Conservation (phyloP, 371 early-diverging fungal species). For the Phascolomyces articulosus region DNA sequence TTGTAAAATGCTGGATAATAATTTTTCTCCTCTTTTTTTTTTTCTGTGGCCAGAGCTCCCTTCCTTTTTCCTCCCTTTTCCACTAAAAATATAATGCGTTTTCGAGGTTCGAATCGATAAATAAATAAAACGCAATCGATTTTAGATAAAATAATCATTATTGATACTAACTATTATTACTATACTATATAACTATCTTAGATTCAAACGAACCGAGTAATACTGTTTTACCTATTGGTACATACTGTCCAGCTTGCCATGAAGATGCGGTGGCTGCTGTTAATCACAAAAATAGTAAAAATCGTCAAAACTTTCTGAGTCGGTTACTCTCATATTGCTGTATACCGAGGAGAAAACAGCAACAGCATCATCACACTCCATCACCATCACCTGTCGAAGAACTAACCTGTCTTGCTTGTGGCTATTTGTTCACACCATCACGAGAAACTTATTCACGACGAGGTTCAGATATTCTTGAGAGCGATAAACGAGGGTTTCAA, state of each 20-base stretch:
- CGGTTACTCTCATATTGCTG: not conserved
- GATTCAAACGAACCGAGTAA: slow-evolving; percentile 3
- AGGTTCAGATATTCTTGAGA: slow-evolving; percentile 11
- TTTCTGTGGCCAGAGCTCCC: not conserved
- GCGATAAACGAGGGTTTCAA: slow-evolving; percentile 4
- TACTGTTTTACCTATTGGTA: not conserved
- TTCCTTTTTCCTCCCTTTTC: not conserved
- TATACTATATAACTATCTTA: not conserved
- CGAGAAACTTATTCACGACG: not conserved
- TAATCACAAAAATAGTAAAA: slow-evolving; percentile 2
- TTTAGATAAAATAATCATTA: not conserved
- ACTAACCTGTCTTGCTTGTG: slow-evolving; percentile 4
- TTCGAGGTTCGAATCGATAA: not conserved
- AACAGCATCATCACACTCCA: not conserved
- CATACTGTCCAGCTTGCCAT: slow-evolving; percentile 10
- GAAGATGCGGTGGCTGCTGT: slow-evolving; percentile 2
- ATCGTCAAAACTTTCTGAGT: not conserved
- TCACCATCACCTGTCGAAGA: not conserved
- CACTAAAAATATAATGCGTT: not conserved
- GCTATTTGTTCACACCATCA: not conserved
- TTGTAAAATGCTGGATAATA: not conserved
- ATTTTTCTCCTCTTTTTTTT: not conserved
- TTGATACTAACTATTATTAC: too few relatives aligned
- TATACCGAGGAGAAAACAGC: not conserved
- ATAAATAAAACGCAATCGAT: not conserved